Conservation (phyloP, 441 rosid species). For the Erysimum cheiri region DNA sequence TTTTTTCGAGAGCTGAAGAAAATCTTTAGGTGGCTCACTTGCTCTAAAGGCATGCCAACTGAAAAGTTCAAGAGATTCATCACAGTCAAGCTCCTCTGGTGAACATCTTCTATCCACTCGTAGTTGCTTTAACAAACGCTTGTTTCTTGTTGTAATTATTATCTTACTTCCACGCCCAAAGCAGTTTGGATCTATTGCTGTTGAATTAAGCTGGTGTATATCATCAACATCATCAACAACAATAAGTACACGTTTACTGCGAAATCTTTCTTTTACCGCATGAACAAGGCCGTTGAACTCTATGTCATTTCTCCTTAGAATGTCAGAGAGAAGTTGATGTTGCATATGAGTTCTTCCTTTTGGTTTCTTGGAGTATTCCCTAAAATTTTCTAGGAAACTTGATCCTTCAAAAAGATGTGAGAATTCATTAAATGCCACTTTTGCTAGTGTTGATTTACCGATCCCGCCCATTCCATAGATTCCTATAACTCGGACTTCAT, state of each 20-base stretch:
- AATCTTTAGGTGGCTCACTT: neutral
- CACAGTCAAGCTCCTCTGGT: neutral
- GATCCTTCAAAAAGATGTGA: slow-evolving; percentile 28
- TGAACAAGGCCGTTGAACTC: neutral
- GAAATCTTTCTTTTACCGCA: neutral
- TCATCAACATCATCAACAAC: slow-evolving; percentile 45
- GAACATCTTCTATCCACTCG: neutral
- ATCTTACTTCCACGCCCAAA: slow-evolving; percentile 48
- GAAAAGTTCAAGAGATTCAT: slow-evolving; percentile 35
- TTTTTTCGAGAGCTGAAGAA: neutral
- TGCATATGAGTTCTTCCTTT: slow-evolving; percentile 12
- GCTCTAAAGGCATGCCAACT: slow-evolving; percentile 38
- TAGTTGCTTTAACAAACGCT: slow-evolving; percentile 18
- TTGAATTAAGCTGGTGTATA: neutral
- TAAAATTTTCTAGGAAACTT: slow-evolving; percentile 42
- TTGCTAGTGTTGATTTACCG: slow-evolving; percentile 36
- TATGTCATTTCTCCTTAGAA: neutral
- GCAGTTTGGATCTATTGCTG: slow-evolving; percentile 5
- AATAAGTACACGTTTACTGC: slow-evolving; percentile 19
- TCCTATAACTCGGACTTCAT: slow-evolving; percentile 7
- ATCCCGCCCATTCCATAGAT: slow-evolving; percentile 44
- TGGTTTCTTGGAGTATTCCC: neutral
- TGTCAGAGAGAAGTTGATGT: slow-evolving; percentile 31
- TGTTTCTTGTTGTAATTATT: slow-evolving; percentile 44
- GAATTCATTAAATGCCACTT: neutral